Conservation (phyloP, 75 land plant species). For the Pseudotsuga menziesii region DNA sequence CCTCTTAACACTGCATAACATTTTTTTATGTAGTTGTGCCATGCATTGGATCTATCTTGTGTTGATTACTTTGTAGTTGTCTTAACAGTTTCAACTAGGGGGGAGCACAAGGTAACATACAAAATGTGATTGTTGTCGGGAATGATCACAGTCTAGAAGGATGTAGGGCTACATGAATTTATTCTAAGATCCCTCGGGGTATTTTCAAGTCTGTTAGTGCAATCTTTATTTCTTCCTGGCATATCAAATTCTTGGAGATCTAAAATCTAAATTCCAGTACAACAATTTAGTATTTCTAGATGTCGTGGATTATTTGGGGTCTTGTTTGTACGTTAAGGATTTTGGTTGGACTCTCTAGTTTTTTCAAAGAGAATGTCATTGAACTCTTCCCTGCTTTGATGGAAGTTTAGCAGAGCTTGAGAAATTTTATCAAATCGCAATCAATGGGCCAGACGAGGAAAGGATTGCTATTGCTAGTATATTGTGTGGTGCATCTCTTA, state of each 20-base stretch:
- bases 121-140: too few species aligned
- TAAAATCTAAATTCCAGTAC: not conserved
- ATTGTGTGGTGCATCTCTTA: constrained; percentile 77
- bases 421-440: constrained; percentile 58
- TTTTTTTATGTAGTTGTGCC: too few species aligned
- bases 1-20: too few species aligned
- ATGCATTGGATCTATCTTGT: too few species aligned
- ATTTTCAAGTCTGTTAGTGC: constrained; percentile 11
- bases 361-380: constrained; percentile 1
- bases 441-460: constrained; percentile 71
- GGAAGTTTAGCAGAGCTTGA: constrained; percentile 65
- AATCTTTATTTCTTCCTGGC: not conserved
- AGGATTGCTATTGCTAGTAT: constrained; percentile 67
- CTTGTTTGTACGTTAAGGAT: not conserved
- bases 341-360: not conserved
- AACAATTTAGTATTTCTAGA: not conserved
- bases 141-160: too few species aligned
- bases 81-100: too few species aligned
- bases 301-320: not conserved
- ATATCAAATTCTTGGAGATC: too few species aligned
- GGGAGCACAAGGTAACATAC: too few species aligned
- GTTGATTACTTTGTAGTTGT: too few species aligned
- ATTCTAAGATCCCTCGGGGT: too few species aligned
- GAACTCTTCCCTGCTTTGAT: constrained; percentile 9
- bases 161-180: too few species aligned